Conservation (phyloP, 805 yeast genomes). For the Teunomyces barrocoloradensis region DNA sequence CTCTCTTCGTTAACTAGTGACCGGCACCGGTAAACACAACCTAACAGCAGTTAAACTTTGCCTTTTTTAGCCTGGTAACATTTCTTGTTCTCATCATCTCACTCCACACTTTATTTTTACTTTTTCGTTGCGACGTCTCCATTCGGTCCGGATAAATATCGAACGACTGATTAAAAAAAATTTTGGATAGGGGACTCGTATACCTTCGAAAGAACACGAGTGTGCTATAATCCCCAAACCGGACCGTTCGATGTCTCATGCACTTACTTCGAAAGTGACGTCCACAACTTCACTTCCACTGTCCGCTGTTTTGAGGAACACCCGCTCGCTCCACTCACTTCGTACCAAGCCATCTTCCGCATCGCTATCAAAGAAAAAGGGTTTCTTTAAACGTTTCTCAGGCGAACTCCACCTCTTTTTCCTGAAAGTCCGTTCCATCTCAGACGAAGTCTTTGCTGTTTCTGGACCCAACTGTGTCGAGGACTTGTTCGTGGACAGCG, state of each 20-base stretch:
- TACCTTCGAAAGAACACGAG: neutral
- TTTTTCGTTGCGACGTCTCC: neutral
- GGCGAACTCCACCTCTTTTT: conserved; percentile 35
- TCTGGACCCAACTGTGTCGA: conserved; percentile 47
- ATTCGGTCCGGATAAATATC: neutral
- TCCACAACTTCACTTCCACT: neutral
- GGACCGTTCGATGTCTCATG: conserved; percentile 5
- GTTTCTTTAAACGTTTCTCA: conserved; percentile 38
- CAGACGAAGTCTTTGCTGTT: conserved; percentile 46
- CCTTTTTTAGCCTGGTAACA: no score
- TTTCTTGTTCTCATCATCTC: neutral
- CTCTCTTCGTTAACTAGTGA: no score
- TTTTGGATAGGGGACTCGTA: neutral
- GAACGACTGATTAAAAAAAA: neutral
- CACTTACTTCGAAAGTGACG: neutral
- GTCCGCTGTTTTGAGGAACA: neutral
- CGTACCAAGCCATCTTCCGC: conserved; percentile 1
- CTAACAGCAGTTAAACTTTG: no score
- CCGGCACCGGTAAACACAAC: no score
- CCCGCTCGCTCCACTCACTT: conserved; percentile 5
- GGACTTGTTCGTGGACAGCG: conserved; percentile 47
- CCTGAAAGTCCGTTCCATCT: conserved; percentile 35
- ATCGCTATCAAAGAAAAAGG: conserved; percentile 15
- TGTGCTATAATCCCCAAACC: neutral
- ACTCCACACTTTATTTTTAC: neutral